Conservation (phyloP, 2,329 filamentous ascomycete species). For the Phoma sp. region DNA sequence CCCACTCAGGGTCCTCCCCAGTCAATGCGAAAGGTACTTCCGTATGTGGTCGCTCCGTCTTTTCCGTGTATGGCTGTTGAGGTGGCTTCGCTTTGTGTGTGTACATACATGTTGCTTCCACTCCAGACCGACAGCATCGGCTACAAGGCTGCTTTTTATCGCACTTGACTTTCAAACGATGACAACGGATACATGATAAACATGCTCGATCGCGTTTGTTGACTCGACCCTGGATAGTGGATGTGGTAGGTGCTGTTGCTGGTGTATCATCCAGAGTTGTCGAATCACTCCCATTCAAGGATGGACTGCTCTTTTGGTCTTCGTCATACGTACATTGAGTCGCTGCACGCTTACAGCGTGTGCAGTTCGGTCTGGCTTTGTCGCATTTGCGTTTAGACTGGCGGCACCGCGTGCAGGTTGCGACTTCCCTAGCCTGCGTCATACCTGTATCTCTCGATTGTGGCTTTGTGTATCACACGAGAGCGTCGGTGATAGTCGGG, state of each 20-base stretch:
- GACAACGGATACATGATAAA: constrained; percentile 31
- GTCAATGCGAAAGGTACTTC: constrained; percentile 5
- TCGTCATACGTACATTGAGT: constrained; percentile 13
- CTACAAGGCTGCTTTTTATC: constrained; percentile 25
- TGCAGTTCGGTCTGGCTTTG: constrained; percentile 23
- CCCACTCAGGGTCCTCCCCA: constrained; percentile 19
- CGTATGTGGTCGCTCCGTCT: not conserved
- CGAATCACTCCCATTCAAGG: not conserved
- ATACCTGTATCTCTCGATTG: not conserved
- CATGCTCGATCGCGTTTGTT: constrained; percentile 24
- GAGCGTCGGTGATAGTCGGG: not conserved
- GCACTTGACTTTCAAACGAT: constrained; percentile 33
- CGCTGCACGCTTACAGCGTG: constrained; percentile 19
- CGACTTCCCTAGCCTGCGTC: constrained; percentile 15
- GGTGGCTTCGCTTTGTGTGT: constrained; percentile 17
- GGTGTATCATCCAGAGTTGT: not conserved
- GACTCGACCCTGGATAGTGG: not conserved
- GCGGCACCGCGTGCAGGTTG: constrained; percentile 27
- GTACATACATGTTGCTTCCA: constrained; percentile 20
- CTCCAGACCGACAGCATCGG: constrained; percentile 25
- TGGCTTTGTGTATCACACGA: not conserved
- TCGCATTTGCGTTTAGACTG: constrained; percentile 27
- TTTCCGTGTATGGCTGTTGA: not conserved
- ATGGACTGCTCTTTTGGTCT: not conserved
- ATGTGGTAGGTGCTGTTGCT: not conserved